Conservation (phyloP, 1,284 basidiomycete genomes). For the Puccinia horiana region DNA sequence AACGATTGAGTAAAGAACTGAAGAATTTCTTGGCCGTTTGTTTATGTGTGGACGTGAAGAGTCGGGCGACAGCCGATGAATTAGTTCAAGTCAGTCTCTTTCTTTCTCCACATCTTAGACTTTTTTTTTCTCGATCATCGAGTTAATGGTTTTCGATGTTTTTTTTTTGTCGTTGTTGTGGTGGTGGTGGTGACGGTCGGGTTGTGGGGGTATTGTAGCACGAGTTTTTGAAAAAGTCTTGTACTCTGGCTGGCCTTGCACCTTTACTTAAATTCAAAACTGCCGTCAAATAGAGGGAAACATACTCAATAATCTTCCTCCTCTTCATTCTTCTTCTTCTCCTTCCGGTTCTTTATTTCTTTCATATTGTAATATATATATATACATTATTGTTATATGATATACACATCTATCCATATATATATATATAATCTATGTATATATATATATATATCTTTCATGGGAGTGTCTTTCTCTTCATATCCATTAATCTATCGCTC, state of each 20-base stretch:
- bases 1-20: slow-evolving; percentile 83
- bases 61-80: slow-evolving; percentile 88
- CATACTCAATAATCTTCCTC: background rate
- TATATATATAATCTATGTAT: background rate
- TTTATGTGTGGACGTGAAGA: slow-evolving; percentile 93
- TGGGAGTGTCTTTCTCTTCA: background rate
- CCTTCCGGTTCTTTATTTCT: background rate
- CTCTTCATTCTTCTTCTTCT: background rate
- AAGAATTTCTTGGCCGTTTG: slow-evolving; percentile 96
- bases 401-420: background rate
- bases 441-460: background rate
- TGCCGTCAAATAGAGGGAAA: no score
- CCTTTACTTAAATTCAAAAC: slow-evolving; percentile 72
- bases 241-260: slow-evolving; percentile 75
- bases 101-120: slow-evolving; percentile 29
- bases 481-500: background rate
- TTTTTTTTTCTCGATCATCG: slow-evolving; percentile 23
- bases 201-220: slow-evolving; percentile 67
- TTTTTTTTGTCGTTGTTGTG: no score
- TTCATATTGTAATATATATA: background rate
- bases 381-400: background rate
- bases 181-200: no score
- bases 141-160: background rate
- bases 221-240: slow-evolving; percentile 85
- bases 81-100: slow-evolving; percentile 72